phyloP scores from a whole-genome alignment of 2,329 filamentous ascomycete genomes.

The Penicillium sp. region DNA sequence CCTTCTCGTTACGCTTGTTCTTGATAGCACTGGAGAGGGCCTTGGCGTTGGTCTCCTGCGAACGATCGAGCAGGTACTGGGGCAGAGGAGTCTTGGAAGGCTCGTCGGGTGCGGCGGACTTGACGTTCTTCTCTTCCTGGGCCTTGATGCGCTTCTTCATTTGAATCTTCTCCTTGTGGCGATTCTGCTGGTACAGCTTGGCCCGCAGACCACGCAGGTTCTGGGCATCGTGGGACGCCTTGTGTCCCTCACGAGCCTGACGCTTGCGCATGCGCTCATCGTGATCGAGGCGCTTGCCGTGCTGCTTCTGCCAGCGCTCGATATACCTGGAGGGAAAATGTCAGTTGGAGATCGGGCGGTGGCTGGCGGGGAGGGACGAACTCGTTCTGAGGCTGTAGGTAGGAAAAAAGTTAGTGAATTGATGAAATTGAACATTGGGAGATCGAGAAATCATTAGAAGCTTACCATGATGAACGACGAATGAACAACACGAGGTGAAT shows the following conservation, averaged over 20 bases:
- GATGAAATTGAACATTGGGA: not conserved
- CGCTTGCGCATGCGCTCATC: conserved; percentile 89
- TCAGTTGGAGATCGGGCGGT: conserved; percentile 17
- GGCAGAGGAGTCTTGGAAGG: conserved; percentile 77
- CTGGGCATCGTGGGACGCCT: conserved; percentile 85
- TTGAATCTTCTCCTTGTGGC: conserved; percentile 97
- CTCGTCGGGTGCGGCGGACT: conserved; percentile 74
- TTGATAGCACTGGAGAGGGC: conserved; percentile 84
- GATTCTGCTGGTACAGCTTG: conserved; percentile 90
- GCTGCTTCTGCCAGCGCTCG: conserved; percentile 72
- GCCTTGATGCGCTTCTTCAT: conserved; percentile 93
- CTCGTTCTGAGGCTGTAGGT: conserved; percentile 46
- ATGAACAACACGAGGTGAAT: conserved; percentile 20
- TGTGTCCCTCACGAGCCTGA: conserved; percentile 82
- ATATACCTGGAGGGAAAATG: conserved; percentile 52
- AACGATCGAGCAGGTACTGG: conserved; percentile 90
- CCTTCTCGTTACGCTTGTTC: conserved; percentile 91
- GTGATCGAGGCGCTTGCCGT: conserved; percentile 67
- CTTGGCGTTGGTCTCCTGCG: conserved; percentile 66
- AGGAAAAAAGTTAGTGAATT: conserved; percentile 11
- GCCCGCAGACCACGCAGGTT: conserved; percentile 87
- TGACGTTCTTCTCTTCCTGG: conserved; percentile 94
- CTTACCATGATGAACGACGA: conserved; percentile 35
- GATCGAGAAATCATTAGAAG: not conserved
- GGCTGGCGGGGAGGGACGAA: conserved; percentile 32